A percentile compares a stretch with the other conserved stretches of the same genome.
phyloP scores from a whole-genome alignment of 805 yeast genomes.

The Lipomyces yamanashiensis region DNA sequence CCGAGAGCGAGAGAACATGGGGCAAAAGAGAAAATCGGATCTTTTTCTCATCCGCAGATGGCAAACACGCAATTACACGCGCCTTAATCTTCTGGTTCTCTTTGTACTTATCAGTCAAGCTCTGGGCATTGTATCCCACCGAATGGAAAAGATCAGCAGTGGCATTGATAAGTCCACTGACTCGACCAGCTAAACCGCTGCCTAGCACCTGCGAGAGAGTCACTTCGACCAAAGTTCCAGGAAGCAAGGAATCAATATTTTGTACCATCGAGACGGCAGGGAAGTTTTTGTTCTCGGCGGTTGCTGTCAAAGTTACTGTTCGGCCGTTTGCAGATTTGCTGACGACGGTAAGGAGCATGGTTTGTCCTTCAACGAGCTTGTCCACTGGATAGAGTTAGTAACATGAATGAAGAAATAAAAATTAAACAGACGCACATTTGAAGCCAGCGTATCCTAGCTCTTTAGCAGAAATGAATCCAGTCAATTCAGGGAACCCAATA shows the following conservation, averaged over 20 bases:
- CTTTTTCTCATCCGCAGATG: slow-evolving; percentile 50
- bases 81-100: slow-evolving; percentile 57
- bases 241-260: slow-evolving; percentile 67
- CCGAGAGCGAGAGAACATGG: slow-evolving; percentile 51
- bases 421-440: slow-evolving; percentile 30
- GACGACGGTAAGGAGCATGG: slow-evolving; percentile 63
- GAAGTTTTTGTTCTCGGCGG: slow-evolving; percentile 55
- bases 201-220: slow-evolving; percentile 61
- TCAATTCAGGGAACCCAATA: slow-evolving; percentile 60
- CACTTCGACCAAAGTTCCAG: slow-evolving; percentile 83
- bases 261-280: slow-evolving; percentile 60
- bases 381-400: slow-evolving; percentile 38
- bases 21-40: slow-evolving; percentile 68
- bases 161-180: slow-evolving; percentile 65
- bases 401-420: background rate
- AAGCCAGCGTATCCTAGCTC: slow-evolving; percentile 54
- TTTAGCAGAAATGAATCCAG: slow-evolving; percentile 78
- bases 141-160: slow-evolving; percentile 71
- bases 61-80: slow-evolving; percentile 27
- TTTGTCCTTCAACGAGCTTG: slow-evolving; percentile 62
- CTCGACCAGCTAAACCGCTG: slow-evolving; percentile 72
- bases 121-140: slow-evolving; percentile 51
- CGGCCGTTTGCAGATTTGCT: slow-evolving; percentile 56
- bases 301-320: slow-evolving; percentile 60
- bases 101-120: slow-evolving; percentile 64